These are phyloP conservation scores for Kickxella alabastrina DNA, from an alignment of 192 early-diverging fungal genomes.

Conservation along the genomic window DNA sequence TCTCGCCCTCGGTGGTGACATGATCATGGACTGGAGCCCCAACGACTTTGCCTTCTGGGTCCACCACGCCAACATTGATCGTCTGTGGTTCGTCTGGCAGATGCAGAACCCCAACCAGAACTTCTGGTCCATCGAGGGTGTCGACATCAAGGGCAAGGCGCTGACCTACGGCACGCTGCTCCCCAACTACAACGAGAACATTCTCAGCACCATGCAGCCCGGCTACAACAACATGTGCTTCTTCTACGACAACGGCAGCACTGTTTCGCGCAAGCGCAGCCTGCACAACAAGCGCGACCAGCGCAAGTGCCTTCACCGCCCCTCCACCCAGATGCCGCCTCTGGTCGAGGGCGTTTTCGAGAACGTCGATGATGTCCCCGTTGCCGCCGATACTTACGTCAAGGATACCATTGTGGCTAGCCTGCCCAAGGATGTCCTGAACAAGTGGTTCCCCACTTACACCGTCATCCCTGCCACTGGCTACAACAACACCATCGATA, in stretches of 20 bases:
- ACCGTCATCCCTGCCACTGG: background rate
- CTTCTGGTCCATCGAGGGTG: slow-evolving; percentile 35
- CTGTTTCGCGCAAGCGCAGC: slow-evolving; percentile 14
- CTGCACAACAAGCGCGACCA: slow-evolving; percentile 28
- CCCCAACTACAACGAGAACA: slow-evolving; percentile 26
- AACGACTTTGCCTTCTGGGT: slow-evolving; percentile 55
- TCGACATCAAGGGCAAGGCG: slow-evolving; percentile 11
- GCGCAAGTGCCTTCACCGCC: slow-evolving; percentile 40
- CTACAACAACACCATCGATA: slow-evolving; percentile 16
- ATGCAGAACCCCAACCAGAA: slow-evolving; percentile 36
- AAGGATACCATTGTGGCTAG: slow-evolving; percentile 14
- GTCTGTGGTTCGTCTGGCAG: slow-evolving; percentile 54
- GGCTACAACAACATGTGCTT: slow-evolving; percentile 43
- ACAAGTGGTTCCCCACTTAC: slow-evolving; percentile 50
- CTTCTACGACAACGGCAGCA: slow-evolving; percentile 42
- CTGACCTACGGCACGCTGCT: slow-evolving; percentile 13
- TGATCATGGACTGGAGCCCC: slow-evolving; percentile 44
- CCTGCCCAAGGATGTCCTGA: slow-evolving; percentile 22
- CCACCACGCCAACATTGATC: slow-evolving; percentile 54
- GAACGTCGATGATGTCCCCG: slow-evolving; percentile 19
- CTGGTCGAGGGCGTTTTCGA: slow-evolving; percentile 36
- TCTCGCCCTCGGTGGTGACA: slow-evolving; percentile 48
- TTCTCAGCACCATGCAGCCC: slow-evolving; percentile 32
- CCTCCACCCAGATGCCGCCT: slow-evolving; percentile 11
- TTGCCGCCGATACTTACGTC: slow-evolving; percentile 25